Conservation (phyloP, 371 early-diverging fungal genomes). For the Synchytrium microbalum region DNA sequence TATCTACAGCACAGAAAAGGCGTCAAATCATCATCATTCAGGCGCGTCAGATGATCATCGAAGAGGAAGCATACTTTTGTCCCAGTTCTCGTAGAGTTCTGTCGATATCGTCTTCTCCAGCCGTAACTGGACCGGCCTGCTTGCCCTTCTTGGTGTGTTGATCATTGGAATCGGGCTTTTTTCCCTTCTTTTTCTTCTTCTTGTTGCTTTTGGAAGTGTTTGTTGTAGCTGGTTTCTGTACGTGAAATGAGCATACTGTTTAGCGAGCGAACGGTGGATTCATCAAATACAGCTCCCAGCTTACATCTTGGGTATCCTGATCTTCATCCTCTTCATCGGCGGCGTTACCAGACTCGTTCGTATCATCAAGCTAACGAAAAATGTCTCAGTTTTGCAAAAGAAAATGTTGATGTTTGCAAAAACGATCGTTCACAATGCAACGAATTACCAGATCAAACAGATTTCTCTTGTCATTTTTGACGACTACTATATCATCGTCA, state of each 20-base stretch:
- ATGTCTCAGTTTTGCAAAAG: neutral
- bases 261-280: conserved; percentile 8
- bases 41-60: neutral
- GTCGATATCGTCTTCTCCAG: conserved; percentile 46
- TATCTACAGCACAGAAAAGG: conserved; percentile 4
- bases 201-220: conserved; percentile 15
- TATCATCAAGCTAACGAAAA: conserved; percentile 12
- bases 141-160: neutral
- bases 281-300: conserved; percentile 8
- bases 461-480: too few species aligned
- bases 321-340: conserved; percentile 20
- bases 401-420: neutral
- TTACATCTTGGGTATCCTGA: conserved; percentile 18
- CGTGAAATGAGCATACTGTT: conserved; percentile 5
- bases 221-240: conserved; percentile 6
- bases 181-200: conserved; percentile 20
- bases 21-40: neutral
- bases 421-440: neutral
- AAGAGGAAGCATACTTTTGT: conserved; percentile 31
- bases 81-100: conserved; percentile 47
- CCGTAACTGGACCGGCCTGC: neutral
- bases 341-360: conserved; percentile 18
- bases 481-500: too few species aligned
- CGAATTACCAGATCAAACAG: conserved; percentile 58
- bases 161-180: conserved; percentile 9